Base-by-base conservation (phyloP, 2,329 filamentous ascomycete genomes). In the Colletotrichum sublineola region DNA sequence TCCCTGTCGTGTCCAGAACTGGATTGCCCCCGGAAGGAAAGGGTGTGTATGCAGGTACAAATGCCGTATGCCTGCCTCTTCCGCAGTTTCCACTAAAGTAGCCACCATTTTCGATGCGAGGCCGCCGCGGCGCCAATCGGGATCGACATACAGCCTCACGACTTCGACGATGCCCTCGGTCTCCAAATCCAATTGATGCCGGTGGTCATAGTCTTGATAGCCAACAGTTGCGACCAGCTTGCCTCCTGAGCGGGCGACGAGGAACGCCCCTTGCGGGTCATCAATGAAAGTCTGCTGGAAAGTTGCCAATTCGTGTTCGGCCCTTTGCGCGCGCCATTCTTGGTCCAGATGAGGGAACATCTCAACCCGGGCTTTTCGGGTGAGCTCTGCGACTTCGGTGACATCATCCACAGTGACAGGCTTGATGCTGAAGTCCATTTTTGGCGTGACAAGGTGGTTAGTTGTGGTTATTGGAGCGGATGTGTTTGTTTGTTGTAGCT, bases 21-120 rank as follows among this genome's bases (percentile, higher is more conserved):
- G 42, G 4, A 77, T 73, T 1, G 78, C 78, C 1, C 77, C 74
- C 0, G 75, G 76, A 1, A 79, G n/a, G 14, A 79, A 79, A 0
- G 77, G 77, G 38, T 79, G 78, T 1, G 78, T 79, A n/a, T 79
- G 78, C 1, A 79, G 71, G 57, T 79, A 79, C 3, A 79, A 66
- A 2, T 68, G 63, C 20, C 76, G 46, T 11, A 79, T 63, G 29
- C 75, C 75, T 2, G 69, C 67, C 1, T 61, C 29, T 15, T 48
- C 36, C 1, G 78, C 77, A 0, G 63, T 63, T 5, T 74, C 57
- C 24, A 75, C 50, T 36, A 80, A 20, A 6, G 53, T 50, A 5
- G 36, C 31, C 9, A 79, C 70, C 18, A 80, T 12, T 2, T 58
- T 74, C 2, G 79, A 79, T 15, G 79, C 79, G 24, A 80, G 6